Evolutionary conservation across 495 filamentous ascomycete species (phyloP), one percentile per base, ranked within the genome.

Genomic region (Polyplosphaeria fusca): DNA sequence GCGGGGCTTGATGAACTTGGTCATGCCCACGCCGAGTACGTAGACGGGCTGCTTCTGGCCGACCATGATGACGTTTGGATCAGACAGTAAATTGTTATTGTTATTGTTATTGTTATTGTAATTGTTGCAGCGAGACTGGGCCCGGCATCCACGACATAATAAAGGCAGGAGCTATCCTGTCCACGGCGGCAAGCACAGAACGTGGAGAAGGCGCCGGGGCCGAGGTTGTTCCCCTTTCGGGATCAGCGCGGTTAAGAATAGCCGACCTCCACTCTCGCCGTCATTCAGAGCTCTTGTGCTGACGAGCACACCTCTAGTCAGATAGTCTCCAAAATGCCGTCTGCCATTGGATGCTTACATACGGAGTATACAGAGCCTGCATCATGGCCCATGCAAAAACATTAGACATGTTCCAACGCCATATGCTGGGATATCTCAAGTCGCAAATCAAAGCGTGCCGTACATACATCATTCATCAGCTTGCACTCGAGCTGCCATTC

Each of bases 1-100:
- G 20, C 92, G 82, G 2, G 93, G 93, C 77, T 97, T 98, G 80
- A 96, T 89, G 80, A 98, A 98, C 73, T 94, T 94, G 74, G 93
- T 98, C 85, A 97, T 91, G 71, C 92, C 92, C 62, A 97, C 92
- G 74, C 92, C 92, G 28, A 97, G 82, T 69, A 97, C 88, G 76
- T 96, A 97, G 77, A 80, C 79, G 57, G 80, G 81, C 69, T 71
- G 65, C 65, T 77, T 79, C 58, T 77, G 79, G 39, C 41, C 38
- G 12, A 56, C 57, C 65, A 68, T 65, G 39, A 38, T 65, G 41
- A 50, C 47, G 48, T 43, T 55, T 44, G 18, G 4, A 27, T 24
- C 5, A 24, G 24, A 47, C n/a, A n/a, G n/a, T n/a, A n/a, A n/a
- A n/a, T n/a, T n/a, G n/a, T n/a, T n/a, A n/a, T n/a, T n/a, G n/a